Percentiles rank a stretch among this genome's conserved stretches.
Conservation (phyloP, 2,329 filamentous ascomycete species). For the Scedosporium dehoogii region DNA sequence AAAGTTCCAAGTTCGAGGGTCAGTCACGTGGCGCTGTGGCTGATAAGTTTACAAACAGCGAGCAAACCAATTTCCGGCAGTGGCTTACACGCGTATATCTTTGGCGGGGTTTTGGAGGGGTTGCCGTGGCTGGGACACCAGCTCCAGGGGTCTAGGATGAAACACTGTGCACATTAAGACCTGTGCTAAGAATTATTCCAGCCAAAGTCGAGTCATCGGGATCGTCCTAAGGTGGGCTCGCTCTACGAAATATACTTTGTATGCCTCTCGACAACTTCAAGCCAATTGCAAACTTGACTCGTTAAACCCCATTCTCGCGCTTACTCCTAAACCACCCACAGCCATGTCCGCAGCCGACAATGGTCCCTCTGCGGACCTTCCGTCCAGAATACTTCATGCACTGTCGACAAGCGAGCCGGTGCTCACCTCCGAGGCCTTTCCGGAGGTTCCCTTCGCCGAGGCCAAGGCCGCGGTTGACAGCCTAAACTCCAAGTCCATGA, state of each 20-base stretch:
- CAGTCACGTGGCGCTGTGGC: neutral
- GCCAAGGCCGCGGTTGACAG: constrained; percentile 86
- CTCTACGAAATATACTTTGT: neutral
- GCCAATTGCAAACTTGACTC: neutral
- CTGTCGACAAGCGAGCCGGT: constrained; percentile 55
- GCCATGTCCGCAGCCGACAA: constrained; percentile 32
- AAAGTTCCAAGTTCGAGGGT: neutral
- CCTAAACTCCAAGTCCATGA: constrained; percentile 74
- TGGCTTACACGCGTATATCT: neutral
- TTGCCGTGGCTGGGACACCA: neutral
- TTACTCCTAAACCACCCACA: neutral
- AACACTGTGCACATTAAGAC: constrained; percentile 3
- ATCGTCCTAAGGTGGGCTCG: neutral
- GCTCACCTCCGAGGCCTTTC: constrained; percentile 60
- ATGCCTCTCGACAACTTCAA: neutral
- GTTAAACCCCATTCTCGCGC: neutral
- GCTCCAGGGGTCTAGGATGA: neutral
- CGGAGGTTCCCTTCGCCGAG: constrained; percentile 51
- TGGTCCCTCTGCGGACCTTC: constrained; percentile 43
- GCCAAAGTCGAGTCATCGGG: constrained; percentile 5
- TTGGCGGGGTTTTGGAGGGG: neutral
- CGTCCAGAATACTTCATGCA: constrained; percentile 53
- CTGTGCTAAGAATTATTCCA: neutral
- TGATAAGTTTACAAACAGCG: too few species aligned
- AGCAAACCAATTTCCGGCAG: neutral